Evolutionary conservation across 148 eudicot genomes (phyloP).

Genomic region (Salicornia ramosissima): DNA sequence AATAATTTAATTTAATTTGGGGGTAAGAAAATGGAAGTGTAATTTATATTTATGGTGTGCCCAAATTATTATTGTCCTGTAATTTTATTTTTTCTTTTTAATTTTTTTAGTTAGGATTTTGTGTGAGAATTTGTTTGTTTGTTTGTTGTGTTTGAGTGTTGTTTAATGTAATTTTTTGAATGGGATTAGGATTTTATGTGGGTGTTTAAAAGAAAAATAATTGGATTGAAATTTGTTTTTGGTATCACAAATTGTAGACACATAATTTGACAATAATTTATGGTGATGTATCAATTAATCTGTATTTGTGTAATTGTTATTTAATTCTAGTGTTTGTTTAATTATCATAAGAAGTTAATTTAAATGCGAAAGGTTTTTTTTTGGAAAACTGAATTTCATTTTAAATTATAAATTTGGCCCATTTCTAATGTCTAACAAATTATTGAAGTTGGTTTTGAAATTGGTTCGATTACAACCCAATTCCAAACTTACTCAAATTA

Average conservation of each 20-base stretch:
- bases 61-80: conserved; percentile 7
- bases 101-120: not conserved
- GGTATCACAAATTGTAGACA: conserved; percentile 17
- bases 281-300: not conserved
- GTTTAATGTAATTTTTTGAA: not conserved
- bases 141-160: not conserved
- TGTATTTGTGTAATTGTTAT: not conserved
- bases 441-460: no score
- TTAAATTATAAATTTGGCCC: no score
- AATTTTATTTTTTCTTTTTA: conserved; percentile 2
- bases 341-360: no score
- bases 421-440: no score
- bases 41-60: conserved; percentile 1
- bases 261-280: conserved; percentile 9
- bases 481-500: no score
- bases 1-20: conserved; percentile 11
- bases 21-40: not conserved
- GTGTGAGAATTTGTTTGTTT: not conserved
- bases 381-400: no score
- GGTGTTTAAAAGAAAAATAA: not conserved
- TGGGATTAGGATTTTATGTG: not conserved
- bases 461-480: no score
- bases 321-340: no score
- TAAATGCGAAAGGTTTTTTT: no score
- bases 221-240: not conserved